These are phyloP conservation scores for Asclepias syriaca DNA, from an alignment of 257 asterid species.

Conservation along the genomic window DNA sequence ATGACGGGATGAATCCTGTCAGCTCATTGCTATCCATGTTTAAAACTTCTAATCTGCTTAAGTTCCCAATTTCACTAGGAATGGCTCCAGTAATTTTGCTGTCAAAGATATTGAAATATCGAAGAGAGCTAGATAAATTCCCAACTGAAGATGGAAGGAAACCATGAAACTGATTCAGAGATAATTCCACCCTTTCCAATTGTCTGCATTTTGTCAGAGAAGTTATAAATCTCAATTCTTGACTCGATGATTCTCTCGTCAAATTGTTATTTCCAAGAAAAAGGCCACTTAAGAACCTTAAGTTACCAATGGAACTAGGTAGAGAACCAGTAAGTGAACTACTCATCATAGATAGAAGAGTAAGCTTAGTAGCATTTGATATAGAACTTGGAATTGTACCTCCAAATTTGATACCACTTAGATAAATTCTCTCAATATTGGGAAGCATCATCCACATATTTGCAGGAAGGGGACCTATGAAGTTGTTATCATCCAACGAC, in stretches of 20 bases:
- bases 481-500: neutral
- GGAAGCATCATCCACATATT: neutral
- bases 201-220: constrained; percentile 40
- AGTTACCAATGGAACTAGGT: constrained; percentile 34
- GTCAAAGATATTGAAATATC: constrained; percentile 21
- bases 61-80: constrained; percentile 44
- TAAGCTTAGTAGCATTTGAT: neutral
- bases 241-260: constrained; percentile 29
- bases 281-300: constrained; percentile 19
- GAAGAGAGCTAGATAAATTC: constrained; percentile 39
- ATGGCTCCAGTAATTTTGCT: constrained; percentile 36
- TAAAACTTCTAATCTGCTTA: constrained; percentile 29
- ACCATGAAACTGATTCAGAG: constrained; percentile 42
- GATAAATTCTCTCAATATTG: neutral
- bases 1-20: constrained; percentile 36
- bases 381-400: neutral
- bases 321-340: constrained; percentile 23
- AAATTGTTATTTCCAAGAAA: constrained; percentile 34
- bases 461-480: neutral
- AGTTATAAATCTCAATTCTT: constrained; percentile 32
- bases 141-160: constrained; percentile 45
- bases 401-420: neutral
- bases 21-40: constrained; percentile 37
- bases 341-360: neutral
- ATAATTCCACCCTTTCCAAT: constrained; percentile 17